These are phyloP conservation scores for Lasiosphaeriaceae sp. DNA, from an alignment of 495 filamentous ascomycete genomes.

Conservation along the genomic window DNA sequence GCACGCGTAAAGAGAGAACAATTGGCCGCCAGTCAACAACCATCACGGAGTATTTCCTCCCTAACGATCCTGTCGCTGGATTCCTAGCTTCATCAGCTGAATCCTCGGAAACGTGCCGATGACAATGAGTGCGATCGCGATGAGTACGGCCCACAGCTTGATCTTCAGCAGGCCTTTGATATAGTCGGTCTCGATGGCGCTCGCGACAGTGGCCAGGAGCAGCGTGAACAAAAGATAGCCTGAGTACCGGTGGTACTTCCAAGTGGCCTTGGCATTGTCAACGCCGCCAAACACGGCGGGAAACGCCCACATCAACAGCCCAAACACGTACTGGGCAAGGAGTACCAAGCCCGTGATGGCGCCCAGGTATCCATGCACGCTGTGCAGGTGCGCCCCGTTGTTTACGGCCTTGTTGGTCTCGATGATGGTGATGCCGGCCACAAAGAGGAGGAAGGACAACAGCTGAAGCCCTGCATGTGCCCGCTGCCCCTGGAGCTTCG, in stretches of 20 bases:
- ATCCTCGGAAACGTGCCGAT: constrained; percentile 71
- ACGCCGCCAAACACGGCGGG: constrained; percentile 72
- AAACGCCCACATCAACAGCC: constrained; percentile 71
- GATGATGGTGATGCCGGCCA: constrained; percentile 70
- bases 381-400: constrained; percentile 64
- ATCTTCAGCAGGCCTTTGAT: constrained; percentile 58
- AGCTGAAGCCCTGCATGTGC: constrained; percentile 65
- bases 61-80: constrained; percentile 23
- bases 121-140: constrained; percentile 58
- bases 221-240: constrained; percentile 72
- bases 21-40: neutral
- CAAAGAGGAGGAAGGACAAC: constrained; percentile 56
- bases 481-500: constrained; percentile 70
- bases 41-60: neutral
- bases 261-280: constrained; percentile 73
- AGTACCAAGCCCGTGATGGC: constrained; percentile 70
- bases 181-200: constrained; percentile 72
- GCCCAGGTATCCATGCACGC: constrained; percentile 75
- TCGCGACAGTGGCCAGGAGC: constrained; percentile 67
- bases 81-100: constrained; percentile 77
- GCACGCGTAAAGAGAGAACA: no score
- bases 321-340: constrained; percentile 67
- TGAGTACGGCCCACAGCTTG: constrained; percentile 65
- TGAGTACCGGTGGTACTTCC: constrained; percentile 81
- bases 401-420: constrained; percentile 73